Conservation (phyloP, 1,284 basidiomycete species). For the Schizophyllum commune region DNA sequence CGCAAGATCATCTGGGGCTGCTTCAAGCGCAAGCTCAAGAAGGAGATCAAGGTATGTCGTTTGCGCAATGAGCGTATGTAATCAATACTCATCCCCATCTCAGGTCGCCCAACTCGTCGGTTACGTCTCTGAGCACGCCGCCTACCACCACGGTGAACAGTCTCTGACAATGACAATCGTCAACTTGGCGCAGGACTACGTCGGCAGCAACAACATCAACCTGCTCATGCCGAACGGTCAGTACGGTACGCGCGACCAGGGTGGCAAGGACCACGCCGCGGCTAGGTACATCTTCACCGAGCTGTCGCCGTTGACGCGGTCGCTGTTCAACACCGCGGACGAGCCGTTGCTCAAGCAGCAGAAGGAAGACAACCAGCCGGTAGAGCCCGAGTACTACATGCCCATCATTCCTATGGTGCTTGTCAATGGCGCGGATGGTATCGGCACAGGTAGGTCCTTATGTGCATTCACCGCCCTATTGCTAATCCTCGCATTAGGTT, state of each 20-base stretch:
- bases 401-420: conserved; percentile 87
- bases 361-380: conserved; percentile 81
- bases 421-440: conserved; percentile 95
- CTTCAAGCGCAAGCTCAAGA: conserved; percentile 91
- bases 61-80: neutral
- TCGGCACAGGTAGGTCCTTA: conserved; percentile 75
- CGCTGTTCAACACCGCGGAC: conserved; percentile 80
- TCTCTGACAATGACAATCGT: conserved; percentile 89
- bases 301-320: conserved; percentile 70
- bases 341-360: conserved; percentile 81
- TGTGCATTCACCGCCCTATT: neutral
- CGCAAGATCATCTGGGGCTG: conserved; percentile 94
- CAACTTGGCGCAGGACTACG: conserved; percentile 89
- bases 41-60: conserved; percentile 75
- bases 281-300: conserved; percentile 96
- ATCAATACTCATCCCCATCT: too few relatives aligned
- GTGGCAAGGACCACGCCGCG: conserved; percentile 94
- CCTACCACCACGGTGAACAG: conserved; percentile 95
- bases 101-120: conserved; percentile 95
- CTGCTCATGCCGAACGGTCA: conserved; percentile 88
- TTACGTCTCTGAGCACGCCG: conserved; percentile 90
- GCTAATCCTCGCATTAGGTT: conserved; percentile 47
- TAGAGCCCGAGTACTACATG: conserved; percentile 96
- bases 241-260: conserved; percentile 89
- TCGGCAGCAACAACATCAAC: conserved; percentile 96